These are phyloP conservation scores for sunflower (Helianthus annuus) DNA, from an alignment of 129 eudicot genomes.

Conservation along the genomic window HanXRQr2.0-SUNRISE NC_035435.2:4145948-4146447, in stretches of 20 bases:
- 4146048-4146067: constrained; percentile 7
- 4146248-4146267: neutral
- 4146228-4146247: no score
- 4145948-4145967: neutral
- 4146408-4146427: neutral
- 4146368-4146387: neutral
- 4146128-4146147: neutral
- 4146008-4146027: constrained; percentile 12
- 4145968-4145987: neutral
- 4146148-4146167: neutral
- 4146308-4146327: neutral
- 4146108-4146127: constrained; percentile 11
- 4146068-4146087: neutral
- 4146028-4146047: neutral
- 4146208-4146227: no score
- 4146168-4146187: no score
- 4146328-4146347: neutral
- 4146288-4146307: neutral
- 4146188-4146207: neutral
- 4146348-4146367: neutral
- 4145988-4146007: constrained; percentile 29
- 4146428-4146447: neutral
- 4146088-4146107: neutral
- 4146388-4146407: neutral
- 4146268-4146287: neutral